These are phyloP conservation scores for Angomonas deanei DNA, from an alignment of 208 protist genomes.

Conservation along the genomic window DNA sequence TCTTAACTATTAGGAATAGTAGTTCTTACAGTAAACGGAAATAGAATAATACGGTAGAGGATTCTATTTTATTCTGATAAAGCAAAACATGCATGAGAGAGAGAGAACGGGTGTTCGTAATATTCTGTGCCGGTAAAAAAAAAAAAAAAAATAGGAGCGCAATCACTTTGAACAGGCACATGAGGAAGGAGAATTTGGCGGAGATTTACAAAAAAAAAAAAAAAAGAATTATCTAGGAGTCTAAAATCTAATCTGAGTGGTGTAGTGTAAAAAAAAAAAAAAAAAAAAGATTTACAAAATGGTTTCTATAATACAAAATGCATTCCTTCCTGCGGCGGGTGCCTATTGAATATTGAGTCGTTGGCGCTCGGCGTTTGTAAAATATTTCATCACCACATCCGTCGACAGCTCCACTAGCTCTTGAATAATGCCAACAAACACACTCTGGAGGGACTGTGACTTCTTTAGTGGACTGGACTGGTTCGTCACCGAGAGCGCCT, in stretches of 20 bases:
- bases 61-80: background rate
- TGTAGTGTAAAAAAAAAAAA: background rate
- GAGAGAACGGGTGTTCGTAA: background rate
- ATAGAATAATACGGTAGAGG: background rate
- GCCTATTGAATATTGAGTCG: constrained; percentile 34
- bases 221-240: constrained; percentile 3
- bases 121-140: constrained; percentile 1
- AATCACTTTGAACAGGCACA: too few relatives aligned
- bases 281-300: constrained; percentile 2
- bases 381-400: constrained; percentile 35
- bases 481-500: constrained; percentile 35
- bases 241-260: background rate
- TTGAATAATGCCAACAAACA: constrained; percentile 44
- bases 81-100: background rate
- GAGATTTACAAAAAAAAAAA: background rate
- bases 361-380: constrained; percentile 62
- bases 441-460: constrained; percentile 22
- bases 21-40: constrained; percentile 4
- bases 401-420: constrained; percentile 58
- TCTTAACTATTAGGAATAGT: too few relatives aligned
- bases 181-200: background rate
- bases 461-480: constrained; percentile 10
- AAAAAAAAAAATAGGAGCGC: constrained; percentile 11
- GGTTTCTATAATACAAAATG: background rate
- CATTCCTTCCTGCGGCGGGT: too few relatives aligned